phyloP scores from a whole-genome alignment of 2,329 filamentous ascomycete genomes.

The Fusarium cyanostomum region DNA sequence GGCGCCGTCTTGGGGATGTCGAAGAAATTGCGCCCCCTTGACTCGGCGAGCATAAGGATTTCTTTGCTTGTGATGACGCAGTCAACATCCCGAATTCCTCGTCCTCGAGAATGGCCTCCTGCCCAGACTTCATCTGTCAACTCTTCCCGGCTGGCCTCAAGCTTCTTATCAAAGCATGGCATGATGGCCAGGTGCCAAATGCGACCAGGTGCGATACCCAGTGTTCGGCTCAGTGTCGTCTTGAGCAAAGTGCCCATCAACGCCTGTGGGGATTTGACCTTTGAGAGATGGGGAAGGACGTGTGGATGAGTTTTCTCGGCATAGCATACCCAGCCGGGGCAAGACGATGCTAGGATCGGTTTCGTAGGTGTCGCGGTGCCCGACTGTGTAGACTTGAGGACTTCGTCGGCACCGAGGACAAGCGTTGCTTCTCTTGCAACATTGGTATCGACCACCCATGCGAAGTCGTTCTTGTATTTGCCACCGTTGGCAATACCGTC shows the following conservation, averaged over 20 bases:
- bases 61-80: constrained; percentile 98
- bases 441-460: constrained; percentile 93
- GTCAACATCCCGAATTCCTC: constrained; percentile 85
- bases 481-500: constrained; percentile 76
- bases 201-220: constrained; percentile 77
- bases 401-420: constrained; percentile 80
- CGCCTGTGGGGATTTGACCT: constrained; percentile 93
- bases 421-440: constrained; percentile 82
- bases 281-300: constrained; percentile 88
- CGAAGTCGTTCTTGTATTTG: constrained; percentile 77
- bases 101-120: constrained; percentile 56
- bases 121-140: constrained; percentile 84
- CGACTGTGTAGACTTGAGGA: constrained; percentile 53
- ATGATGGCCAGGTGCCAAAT: constrained; percentile 97
- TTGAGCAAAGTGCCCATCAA: constrained; percentile 91
- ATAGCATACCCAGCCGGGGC: constrained; percentile 98
- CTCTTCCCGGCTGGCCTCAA: constrained; percentile 93
- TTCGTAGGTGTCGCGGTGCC: constrained; percentile 42
- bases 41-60: constrained; percentile 86
- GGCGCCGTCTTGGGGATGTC: constrained; percentile 69
- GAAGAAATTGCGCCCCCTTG: constrained; percentile 81
- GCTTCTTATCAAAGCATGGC: constrained; percentile 99
- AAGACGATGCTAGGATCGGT: constrained; percentile 86
- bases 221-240: constrained; percentile 77
- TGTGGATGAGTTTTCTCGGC: constrained; percentile 98